Evolutionary conservation across 2,329 filamentous ascomycete genomes (phyloP).

Genomic region (Aspergillus tanneri): DNA sequence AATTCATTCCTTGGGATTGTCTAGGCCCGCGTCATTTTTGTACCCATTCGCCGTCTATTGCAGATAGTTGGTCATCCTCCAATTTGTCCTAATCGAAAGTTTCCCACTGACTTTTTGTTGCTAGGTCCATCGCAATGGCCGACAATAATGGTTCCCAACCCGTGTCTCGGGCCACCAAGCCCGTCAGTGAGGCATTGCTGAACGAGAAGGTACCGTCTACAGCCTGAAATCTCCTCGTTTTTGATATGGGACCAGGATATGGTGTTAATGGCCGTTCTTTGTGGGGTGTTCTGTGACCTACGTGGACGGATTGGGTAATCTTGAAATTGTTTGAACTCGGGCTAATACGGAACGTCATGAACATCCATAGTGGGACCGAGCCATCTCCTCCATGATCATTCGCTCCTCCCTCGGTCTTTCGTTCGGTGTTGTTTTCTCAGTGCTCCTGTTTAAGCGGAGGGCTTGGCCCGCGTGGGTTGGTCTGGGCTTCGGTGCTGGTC

Average conservation of each 20-base stretch:
- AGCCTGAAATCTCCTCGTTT: neutral
- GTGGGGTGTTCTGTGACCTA: neutral
- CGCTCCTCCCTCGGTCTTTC: slow-evolving; percentile 92
- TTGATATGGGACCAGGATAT: neutral
- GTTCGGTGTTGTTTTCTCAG: slow-evolving; percentile 98
- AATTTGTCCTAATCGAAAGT: neutral
- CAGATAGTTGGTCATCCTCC: slow-evolving; percentile 16
- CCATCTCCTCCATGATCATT: slow-evolving; percentile 95
- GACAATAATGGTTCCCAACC: slow-evolving; percentile 56
- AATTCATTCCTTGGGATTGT: slow-evolving; percentile 20
- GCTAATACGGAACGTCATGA: slow-evolving; percentile 19
- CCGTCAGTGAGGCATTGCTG: slow-evolving; percentile 94
- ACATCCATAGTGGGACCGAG: slow-evolving; percentile 83
- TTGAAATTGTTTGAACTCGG: neutral
- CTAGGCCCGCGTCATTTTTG: slow-evolving; percentile 14
- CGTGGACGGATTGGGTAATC: neutral
- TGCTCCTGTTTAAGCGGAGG: slow-evolving; percentile 95
- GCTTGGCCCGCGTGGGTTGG: slow-evolving; percentile 97
- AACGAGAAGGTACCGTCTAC: slow-evolving; percentile 83
- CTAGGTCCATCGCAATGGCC: slow-evolving; percentile 51
- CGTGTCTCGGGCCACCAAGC: slow-evolving; percentile 68
- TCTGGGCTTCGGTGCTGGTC: slow-evolving; percentile 89
- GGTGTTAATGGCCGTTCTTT: neutral
- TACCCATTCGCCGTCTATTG: slow-evolving; percentile 17
- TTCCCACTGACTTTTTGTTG: slow-evolving; percentile 18